Evolutionary conservation across 805 yeast genomes (phyloP).

Genomic region (Osmozyma mogii): DNA sequence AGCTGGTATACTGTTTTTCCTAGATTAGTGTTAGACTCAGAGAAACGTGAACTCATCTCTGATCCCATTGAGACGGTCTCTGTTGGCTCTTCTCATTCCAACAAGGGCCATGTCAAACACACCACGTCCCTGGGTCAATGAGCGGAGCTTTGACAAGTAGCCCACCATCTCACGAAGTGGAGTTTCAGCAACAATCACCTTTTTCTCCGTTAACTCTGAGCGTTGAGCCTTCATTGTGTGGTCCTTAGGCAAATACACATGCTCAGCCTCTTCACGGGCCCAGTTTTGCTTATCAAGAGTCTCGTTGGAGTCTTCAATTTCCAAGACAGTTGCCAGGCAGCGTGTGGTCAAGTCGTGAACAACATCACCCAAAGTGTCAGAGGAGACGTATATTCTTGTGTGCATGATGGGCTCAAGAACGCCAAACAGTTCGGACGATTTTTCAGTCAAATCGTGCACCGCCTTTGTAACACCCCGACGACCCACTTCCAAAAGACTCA

Average conservation of each 20-base stretch:
- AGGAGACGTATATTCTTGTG: slow-evolving; percentile 56
- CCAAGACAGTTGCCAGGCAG: slow-evolving; percentile 65
- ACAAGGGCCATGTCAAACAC: slow-evolving; percentile 69
- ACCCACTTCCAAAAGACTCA: slow-evolving; percentile 38
- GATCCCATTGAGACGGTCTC: slow-evolving; percentile 7
- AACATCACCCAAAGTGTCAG: slow-evolving; percentile 73
- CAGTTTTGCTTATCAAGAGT: slow-evolving; percentile 31
- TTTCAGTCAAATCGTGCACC: slow-evolving; percentile 15
- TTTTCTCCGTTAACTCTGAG: slow-evolving; percentile 30
- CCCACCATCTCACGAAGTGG: slow-evolving; percentile 91
- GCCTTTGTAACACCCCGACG: slow-evolving; percentile 25
- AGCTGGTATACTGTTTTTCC: no score
- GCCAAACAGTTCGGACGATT: slow-evolving; percentile 27
- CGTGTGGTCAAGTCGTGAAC: slow-evolving; percentile 76
- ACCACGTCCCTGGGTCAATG: slow-evolving; percentile 86
- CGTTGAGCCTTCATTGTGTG: slow-evolving; percentile 39
- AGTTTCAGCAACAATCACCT: slow-evolving; percentile 66
- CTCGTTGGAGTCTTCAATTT: slow-evolving; percentile 53
- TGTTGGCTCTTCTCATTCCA: slow-evolving; percentile 62
- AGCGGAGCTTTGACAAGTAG: slow-evolving; percentile 66
- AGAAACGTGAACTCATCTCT: slow-evolving; percentile 8
- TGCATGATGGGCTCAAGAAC: slow-evolving; percentile 86
- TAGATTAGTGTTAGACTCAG: no score
- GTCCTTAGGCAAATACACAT: slow-evolving; percentile 70
- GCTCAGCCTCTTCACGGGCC: slow-evolving; percentile 50